Evolutionary conservation across 768 basidiomycete genomes (phyloP), one percentile per base, ranked within the genome.

Genomic region (Obba rivulosa): DNA sequence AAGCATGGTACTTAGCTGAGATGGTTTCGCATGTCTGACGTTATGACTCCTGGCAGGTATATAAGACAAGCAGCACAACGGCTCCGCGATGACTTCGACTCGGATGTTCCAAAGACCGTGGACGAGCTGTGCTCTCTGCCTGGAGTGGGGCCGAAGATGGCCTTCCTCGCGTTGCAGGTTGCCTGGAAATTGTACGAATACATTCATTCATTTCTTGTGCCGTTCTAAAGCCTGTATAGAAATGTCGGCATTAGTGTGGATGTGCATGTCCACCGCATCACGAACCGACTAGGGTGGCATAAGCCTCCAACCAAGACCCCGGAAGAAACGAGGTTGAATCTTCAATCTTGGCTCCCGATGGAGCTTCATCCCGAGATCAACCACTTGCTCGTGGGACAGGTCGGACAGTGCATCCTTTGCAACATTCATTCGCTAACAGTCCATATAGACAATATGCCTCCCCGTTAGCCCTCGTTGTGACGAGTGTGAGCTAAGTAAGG

Each of bases 141-240:
- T 2, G 95, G 95, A 0, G 93, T 97, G 0, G 95, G 95, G 0
- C 95, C 93, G 0, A 98, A 99, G 66, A 96, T 98, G 92, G 91
- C 91, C 1, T 95, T 90, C 66, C 64, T 96, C 34, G 71, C 82
- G 2, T 72, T 95, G 2, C 92, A 92, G 55, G 78, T 78, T 21
- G 92, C 90, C 1, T 95, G 90, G 91, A 77, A 86, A 54, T 52
- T 90, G 87, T 89, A 58, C 46, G 83, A 61, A n/a, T n/a, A n/a
- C 34, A 31, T 20, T 5, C 16, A 37, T 39, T 39, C 14, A 44
- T 41, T 10, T 8, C 14, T 17, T n/a, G n/a, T 14, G 40, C 23
- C 20, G 13, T 11, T 13, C 20, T 20, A 22, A 16, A 10, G 28
- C 41, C 34, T 31, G 22, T 10, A 5, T 59, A 92, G 88, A 41